Evolutionary conservation across 345 rosid species (phyloP), one percentile per base, ranked within the genome.

Genomic region (Rhizophora mangle): DNA sequence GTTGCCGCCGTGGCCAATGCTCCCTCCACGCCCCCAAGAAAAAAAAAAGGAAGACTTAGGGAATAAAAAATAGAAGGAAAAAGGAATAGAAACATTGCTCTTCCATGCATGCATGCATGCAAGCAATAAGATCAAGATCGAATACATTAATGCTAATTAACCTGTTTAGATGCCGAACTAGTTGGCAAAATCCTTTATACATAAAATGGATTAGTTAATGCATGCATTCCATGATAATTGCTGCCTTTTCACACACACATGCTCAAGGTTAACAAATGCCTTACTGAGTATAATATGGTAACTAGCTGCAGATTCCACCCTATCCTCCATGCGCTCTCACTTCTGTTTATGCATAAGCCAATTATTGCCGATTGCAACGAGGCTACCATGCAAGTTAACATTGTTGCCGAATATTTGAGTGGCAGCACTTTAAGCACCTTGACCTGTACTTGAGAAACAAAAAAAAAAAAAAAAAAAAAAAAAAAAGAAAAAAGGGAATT

Each of bases 241-340:
- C 19, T 2, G 15, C 6, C 6, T 19, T 43, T 43, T 43, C 49
- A 13, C 49, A 15, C 49, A 13, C 18, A 43, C 18, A 43, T 3
- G 5, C 18, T 15, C 46, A 39, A 13, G 49, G 49, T 43, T 43
- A 15, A 43, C 5, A 43, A 3, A 15, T 18, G 49, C 19, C 62
- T 66, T 66, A 84, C 89, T 30, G 82, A 82, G 74, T 86, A 86
- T n/a, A 82, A 30, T 34, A 86, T 78, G 0, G 84, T 82, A 11
- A 82, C 34, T 5, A 86, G 78, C 58, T 80, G 74, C 31, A 83
- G 62, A 69, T 86, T 72, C 80, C 82, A 80, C 18, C 72, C 82
- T 9, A 86, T 39, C 63, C 43, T 70, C 89, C 89, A 80, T 0
- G 80, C 70, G 18, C 43, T 43, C 31, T 13, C 43, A 7, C 78